These are phyloP conservation scores for Clitocybe nebularis DNA, from an alignment of 1,284 basidiomycete species.

Conservation along the genomic window DNA sequence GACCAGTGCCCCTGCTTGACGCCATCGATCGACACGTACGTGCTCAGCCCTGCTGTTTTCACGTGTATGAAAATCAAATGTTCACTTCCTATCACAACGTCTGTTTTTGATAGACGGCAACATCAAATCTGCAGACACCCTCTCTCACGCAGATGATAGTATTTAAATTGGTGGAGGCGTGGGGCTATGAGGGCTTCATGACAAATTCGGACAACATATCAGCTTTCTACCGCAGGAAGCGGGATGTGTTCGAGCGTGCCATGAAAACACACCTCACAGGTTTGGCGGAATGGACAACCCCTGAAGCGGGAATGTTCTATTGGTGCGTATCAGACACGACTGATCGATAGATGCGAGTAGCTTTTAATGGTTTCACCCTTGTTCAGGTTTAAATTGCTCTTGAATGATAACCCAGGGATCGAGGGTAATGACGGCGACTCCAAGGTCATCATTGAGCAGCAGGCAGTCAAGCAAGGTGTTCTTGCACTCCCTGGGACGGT, in stretches of 20 bases:
- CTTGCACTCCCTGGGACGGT: constrained; percentile 26
- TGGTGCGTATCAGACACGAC: constrained; percentile 51
- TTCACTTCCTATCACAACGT: too few species aligned
- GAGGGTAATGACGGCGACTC: constrained; percentile 59
- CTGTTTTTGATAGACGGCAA: constrained; percentile 49
- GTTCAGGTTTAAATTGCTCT: constrained; percentile 65
- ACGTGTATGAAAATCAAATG: too few species aligned
- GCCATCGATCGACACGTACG: constrained; percentile 73
- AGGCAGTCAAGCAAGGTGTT: constrained; percentile 22
- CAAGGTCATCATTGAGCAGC: constrained; percentile 24
- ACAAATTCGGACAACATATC: constrained; percentile 72
- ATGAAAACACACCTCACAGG: constrained; percentile 73
- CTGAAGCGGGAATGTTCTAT: constrained; percentile 90
- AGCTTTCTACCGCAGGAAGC: constrained; percentile 74
- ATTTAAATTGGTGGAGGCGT: constrained; percentile 66
- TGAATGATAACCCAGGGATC: constrained; percentile 26
- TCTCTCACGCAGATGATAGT: constrained; percentile 78
- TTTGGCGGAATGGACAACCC: constrained; percentile 79
- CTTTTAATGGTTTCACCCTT: background rate
- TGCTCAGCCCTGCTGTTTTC: too few species aligned
- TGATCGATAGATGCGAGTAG: constrained; percentile 4
- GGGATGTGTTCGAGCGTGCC: constrained; percentile 77
- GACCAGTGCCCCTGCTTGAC: constrained; percentile 69
- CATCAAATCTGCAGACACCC: constrained; percentile 77
- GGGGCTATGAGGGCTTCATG: constrained; percentile 78